Percentiles rank a stretch among this genome's conserved stretches.
These are phyloP conservation scores for Suillus variegatus DNA, from an alignment of 768 basidiomycete species.

Conservation along the genomic window DNA sequence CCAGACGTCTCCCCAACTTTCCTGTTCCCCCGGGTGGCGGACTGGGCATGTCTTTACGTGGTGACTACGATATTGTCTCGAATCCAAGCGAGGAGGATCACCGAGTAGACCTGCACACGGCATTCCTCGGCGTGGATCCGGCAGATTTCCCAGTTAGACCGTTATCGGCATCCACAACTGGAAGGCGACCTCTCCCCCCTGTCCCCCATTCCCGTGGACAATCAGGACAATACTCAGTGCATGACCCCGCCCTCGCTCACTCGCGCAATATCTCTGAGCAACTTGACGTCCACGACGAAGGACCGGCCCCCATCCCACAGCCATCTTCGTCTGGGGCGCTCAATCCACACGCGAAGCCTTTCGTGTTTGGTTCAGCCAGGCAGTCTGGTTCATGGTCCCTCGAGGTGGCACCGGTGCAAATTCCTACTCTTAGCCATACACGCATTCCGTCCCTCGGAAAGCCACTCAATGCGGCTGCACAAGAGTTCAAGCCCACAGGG, in stretches of 20 bases:
- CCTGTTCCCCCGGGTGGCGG: conserved; percentile 69
- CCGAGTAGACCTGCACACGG: conserved; percentile 32
- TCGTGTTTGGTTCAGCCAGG: conserved; percentile 65
- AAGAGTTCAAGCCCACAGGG: conserved; percentile 75
- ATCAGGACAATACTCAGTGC: conserved; percentile 60
- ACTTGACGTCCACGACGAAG: conserved; percentile 33
- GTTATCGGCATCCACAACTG: conserved; percentile 42
- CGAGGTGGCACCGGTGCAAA: conserved; percentile 34
- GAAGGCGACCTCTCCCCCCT: conserved; percentile 55
- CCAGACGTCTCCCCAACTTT: conserved; percentile 77
- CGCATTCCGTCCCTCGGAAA: conserved; percentile 55
- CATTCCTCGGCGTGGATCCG: conserved; percentile 46
- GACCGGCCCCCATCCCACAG: conserved; percentile 17
- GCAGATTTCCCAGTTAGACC: conserved; percentile 48
- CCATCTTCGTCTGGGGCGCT: conserved; percentile 37
- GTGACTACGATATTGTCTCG: conserved; percentile 74
- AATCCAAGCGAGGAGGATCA: conserved; percentile 83
- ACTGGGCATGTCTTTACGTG: conserved; percentile 39
- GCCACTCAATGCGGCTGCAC: conserved; percentile 76
- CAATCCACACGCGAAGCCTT: conserved; percentile 83
- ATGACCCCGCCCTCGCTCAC: conserved; percentile 66
- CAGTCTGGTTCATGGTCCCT: conserved; percentile 37
- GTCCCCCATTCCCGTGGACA: conserved; percentile 65
- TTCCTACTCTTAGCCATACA: conserved; percentile 38
- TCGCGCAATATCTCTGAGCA: conserved; percentile 52